A percentile compares a stretch with the other conserved stretches of the same genome.
Conservation (phyloP, 1,284 basidiomycete genomes). For the Apiotrichum montevideense region DNA sequence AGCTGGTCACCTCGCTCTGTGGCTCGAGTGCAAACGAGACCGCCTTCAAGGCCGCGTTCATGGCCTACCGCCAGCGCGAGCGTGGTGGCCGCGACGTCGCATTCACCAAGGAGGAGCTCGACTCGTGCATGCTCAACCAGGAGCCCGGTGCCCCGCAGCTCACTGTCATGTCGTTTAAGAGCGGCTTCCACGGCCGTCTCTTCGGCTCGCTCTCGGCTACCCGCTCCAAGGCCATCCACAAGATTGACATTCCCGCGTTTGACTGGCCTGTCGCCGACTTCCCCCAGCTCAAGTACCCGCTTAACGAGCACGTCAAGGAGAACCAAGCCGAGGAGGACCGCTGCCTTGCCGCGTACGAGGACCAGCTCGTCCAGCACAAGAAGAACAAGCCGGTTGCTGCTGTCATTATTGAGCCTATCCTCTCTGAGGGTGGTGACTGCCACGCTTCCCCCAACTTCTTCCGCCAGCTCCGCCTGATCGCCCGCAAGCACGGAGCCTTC, state of each 20-base stretch:
- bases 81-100: slow-evolving; percentile 21
- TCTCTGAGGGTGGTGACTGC: slow-evolving; percentile 55
- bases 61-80: slow-evolving; percentile 39
- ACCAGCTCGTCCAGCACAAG: slow-evolving; percentile 42
- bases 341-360: slow-evolving; percentile 38
- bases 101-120: slow-evolving; percentile 39
- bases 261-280: slow-evolving; percentile 54
- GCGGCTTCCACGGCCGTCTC: slow-evolving; percentile 51
- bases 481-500: slow-evolving; percentile 51
- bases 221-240: slow-evolving; percentile 51
- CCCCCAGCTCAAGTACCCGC: slow-evolving; percentile 53
- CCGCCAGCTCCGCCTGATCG: slow-evolving; percentile 49
- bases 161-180: slow-evolving; percentile 52
- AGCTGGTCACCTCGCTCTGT: slow-evolving; percentile 47
- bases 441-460: slow-evolving; percentile 54
- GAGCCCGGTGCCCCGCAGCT: slow-evolving; percentile 52
- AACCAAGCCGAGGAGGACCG: slow-evolving; percentile 45
- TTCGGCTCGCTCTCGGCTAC: slow-evolving; percentile 52
- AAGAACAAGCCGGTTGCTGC: slow-evolving; percentile 51
- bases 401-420: slow-evolving; percentile 55
- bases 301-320: slow-evolving; percentile 46
- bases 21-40: slow-evolving; percentile 49
- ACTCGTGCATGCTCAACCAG: slow-evolving; percentile 53
- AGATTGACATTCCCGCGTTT: slow-evolving; percentile 55
- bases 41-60: slow-evolving; percentile 55